Conservation (phyloP, 352 stramenopile genomes). For the Phytopythium kandeliae region DNA sequence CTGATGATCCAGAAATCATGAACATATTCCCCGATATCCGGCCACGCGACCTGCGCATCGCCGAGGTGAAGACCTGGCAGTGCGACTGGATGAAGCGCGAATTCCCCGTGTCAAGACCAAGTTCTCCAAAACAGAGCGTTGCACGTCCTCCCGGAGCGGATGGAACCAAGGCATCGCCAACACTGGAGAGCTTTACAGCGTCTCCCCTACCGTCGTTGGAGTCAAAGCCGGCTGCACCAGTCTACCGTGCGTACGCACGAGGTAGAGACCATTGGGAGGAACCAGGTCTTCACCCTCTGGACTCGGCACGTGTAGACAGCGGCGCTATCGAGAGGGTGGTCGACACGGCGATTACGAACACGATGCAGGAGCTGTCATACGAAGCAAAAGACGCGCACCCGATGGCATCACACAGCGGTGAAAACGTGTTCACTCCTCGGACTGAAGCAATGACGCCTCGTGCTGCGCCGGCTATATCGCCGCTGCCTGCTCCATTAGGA, state of each 20-base stretch:
- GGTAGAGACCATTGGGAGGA: neutral
- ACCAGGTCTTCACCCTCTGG: neutral
- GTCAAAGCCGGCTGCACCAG: neutral
- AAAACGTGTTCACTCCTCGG: conserved; percentile 2
- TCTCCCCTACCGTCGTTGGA: neutral
- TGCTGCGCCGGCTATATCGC: neutral
- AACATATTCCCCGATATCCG: conserved; percentile 82
- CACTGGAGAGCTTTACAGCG: neutral
- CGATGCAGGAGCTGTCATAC: conserved; percentile 2
- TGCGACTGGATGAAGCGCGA: conserved; percentile 62
- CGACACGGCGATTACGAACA: neutral
- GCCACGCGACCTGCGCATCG: conserved; percentile 69
- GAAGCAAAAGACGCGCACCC: neutral
- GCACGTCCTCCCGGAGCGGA: neutral
- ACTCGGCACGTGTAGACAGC: neutral
- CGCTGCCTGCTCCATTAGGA: conserved; percentile 5
- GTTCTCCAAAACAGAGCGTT: neutral
- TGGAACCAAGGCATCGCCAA: neutral
- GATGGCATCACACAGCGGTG: neutral
- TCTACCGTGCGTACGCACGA: neutral
- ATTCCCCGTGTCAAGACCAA: conserved; percentile 10
- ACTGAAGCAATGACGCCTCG: conserved; percentile 2
- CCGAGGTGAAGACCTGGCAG: conserved; percentile 78
- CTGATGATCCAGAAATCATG: conserved; percentile 43
- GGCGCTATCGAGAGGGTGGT: neutral